Evolutionary conservation across 345 rosid genomes (phyloP).

Genomic region (Aethionema arabicum): DNA sequence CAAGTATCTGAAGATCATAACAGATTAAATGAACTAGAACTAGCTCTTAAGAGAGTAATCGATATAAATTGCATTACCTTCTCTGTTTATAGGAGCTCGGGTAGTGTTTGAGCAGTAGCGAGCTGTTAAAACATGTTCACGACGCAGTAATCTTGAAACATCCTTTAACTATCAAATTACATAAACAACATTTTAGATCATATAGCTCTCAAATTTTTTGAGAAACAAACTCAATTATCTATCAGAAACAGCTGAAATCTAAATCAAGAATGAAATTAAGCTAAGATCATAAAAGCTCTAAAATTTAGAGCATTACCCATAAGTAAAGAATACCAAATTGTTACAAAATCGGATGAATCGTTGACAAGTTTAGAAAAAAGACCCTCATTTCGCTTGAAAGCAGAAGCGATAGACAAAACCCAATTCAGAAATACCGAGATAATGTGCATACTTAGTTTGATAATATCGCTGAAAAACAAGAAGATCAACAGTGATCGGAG

Average conservation of each 20-base stretch:
- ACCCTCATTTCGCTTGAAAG: slow-evolving; percentile 18
- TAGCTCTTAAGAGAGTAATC: background rate
- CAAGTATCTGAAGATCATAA: slow-evolving; percentile 48
- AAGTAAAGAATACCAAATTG: background rate
- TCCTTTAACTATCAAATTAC: slow-evolving; percentile 49
- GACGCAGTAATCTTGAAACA: slow-evolving; percentile 50
- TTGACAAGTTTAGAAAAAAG: background rate
- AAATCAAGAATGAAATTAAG: slow-evolving; percentile 1
- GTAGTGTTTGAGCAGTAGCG: slow-evolving; percentile 58
- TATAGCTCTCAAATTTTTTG: background rate
- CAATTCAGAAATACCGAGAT: slow-evolving; percentile 17
- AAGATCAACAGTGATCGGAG: background rate
- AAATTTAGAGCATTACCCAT: background rate
- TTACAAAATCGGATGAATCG: background rate
- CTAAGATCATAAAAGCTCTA: slow-evolving; percentile 10
- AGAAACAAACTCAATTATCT: slow-evolving; percentile 18
- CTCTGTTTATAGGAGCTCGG: slow-evolving; percentile 39
- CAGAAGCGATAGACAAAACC: background rate
- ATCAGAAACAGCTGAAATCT: slow-evolving; percentile 1
- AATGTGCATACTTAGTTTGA: background rate
- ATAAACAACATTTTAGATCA: slow-evolving; percentile 4
- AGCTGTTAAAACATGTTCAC: slow-evolving; percentile 46
- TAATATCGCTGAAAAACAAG: slow-evolving; percentile 4
- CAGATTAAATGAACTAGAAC: background rate
- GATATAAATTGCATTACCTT: slow-evolving; percentile 45